These are phyloP conservation scores for Rhodotorula sp. DNA, from an alignment of 1,284 basidiomycete genomes.

Conservation along the genomic window DNA sequence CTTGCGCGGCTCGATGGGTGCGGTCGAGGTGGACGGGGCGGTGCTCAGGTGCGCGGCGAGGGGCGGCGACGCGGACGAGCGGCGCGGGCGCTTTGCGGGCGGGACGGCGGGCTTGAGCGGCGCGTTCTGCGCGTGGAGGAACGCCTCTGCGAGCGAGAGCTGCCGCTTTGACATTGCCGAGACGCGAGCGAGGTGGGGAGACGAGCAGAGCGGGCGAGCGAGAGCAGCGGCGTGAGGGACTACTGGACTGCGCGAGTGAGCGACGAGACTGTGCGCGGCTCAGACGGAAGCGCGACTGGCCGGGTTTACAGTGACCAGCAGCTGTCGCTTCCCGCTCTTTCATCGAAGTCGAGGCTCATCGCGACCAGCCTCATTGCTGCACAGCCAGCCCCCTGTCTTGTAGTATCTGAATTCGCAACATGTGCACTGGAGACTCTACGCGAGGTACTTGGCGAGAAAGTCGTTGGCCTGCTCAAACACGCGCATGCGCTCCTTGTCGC, in stretches of 20 bases:
- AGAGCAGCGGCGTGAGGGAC: background rate
- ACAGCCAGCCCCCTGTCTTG: too few species aligned
- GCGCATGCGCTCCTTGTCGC: conserved; percentile 8
- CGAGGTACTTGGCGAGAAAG: conserved; percentile 27
- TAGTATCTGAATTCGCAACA: too few species aligned
- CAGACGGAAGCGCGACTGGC: too few species aligned
- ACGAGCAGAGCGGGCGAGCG: background rate
- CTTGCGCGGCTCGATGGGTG: background rate
- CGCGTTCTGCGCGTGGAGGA: background rate
- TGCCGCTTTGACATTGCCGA: conserved; percentile 23
- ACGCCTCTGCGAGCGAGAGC: conserved; percentile 17
- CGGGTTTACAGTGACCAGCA: too few species aligned
- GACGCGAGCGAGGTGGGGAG: too few species aligned
- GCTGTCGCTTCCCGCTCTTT: too few species aligned
- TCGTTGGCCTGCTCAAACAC: conserved; percentile 24
- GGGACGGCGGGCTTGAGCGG: background rate
- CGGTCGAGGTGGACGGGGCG: background rate
- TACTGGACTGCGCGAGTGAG: too few species aligned
- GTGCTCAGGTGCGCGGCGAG: background rate
- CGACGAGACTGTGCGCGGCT: too few species aligned
- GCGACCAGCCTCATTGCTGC: too few species aligned
- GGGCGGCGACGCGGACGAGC: background rate
- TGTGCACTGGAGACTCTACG: background rate
- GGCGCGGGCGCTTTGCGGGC: conserved; percentile 18
- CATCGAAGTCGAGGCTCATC: too few species aligned